Conservation (phyloP, 495 filamentous ascomycete genomes). For the Penicillium soppii region DNA sequence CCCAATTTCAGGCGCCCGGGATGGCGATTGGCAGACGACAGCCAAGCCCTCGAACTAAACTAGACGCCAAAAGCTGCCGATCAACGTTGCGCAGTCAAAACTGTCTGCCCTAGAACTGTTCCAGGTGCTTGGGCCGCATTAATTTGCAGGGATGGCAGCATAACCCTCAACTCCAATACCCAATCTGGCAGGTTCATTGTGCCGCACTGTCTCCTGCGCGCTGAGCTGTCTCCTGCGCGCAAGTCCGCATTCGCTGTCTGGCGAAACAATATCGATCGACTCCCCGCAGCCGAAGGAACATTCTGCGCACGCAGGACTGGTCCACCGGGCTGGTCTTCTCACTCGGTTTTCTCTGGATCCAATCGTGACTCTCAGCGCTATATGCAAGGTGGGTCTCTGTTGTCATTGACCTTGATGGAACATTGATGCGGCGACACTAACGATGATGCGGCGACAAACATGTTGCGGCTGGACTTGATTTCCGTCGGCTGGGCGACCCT, state of each 20-base stretch:
- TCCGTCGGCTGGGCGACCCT: neutral
- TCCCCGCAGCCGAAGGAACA: constrained; percentile 10
- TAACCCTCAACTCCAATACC: constrained; percentile 20
- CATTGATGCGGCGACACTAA: neutral
- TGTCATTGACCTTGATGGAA: constrained; percentile 24
- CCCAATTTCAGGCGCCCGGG: constrained; percentile 21
- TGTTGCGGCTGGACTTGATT: neutral
- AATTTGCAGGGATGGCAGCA: constrained; percentile 11
- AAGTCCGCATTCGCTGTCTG: too few relatives aligned
- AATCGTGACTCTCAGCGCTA: constrained; percentile 7
- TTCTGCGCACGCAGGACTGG: constrained; percentile 17
- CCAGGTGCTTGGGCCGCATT: constrained; percentile 6
- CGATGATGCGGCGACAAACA: neutral
- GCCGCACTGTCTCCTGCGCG: constrained; percentile 13
- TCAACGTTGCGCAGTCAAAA: constrained; percentile 13
- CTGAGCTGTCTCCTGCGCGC: too few relatives aligned
- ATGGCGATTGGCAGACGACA: constrained; percentile 19
- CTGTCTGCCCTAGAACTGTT: neutral
- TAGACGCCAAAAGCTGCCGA: constrained; percentile 23
- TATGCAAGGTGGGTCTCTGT: constrained; percentile 18
- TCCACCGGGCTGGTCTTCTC: constrained; percentile 1
- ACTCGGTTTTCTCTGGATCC: neutral
- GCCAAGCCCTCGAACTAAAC: constrained; percentile 14
- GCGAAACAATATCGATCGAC: too few relatives aligned
- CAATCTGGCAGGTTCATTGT: constrained; percentile 16